phyloP scores from a whole-genome alignment of 2,329 filamentous ascomycete species.

The Blumeria hordei region DNA sequence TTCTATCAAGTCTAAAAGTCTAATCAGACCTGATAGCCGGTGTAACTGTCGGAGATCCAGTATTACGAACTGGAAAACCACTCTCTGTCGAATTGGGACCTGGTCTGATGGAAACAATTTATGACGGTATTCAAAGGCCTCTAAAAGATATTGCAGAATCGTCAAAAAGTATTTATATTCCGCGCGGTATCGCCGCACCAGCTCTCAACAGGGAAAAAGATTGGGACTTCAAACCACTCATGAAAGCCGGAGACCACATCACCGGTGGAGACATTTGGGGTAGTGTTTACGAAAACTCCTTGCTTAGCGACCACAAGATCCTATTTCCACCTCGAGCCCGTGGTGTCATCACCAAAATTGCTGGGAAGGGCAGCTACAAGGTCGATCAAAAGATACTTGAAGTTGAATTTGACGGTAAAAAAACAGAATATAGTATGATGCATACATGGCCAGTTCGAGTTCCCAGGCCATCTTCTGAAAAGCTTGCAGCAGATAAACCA shows the following conservation, averaged over 20 bases:
- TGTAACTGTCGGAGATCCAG: conserved; percentile 86
- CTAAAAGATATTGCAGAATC: conserved; percentile 59
- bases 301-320: conserved; percentile 83
- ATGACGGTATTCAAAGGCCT: conserved; percentile 95
- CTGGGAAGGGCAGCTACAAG: conserved; percentile 75
- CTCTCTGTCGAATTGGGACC: conserved; percentile 93
- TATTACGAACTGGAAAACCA: conserved; percentile 75
- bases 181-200: conserved; percentile 71
- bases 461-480: conserved; percentile 76
- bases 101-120: conserved; percentile 95
- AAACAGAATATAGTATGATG: conserved; percentile 92
- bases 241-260: conserved; percentile 94
- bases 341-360: conserved; percentile 79
- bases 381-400: conserved; percentile 87
- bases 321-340: conserved; percentile 71
- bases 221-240: conserved; percentile 81
- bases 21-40: conserved; percentile 33
- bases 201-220: conserved; percentile 77
- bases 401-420: conserved; percentile 91
- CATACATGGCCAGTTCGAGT: conserved; percentile 96
- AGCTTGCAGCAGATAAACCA: conserved; percentile 66
- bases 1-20: no score
- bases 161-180: conserved; percentile 86
- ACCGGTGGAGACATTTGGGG: conserved; percentile 93
- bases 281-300: conserved; percentile 83